Conservation (phyloP, 805 yeast species). For the Sungouiozyma ichnusensis region DNA sequence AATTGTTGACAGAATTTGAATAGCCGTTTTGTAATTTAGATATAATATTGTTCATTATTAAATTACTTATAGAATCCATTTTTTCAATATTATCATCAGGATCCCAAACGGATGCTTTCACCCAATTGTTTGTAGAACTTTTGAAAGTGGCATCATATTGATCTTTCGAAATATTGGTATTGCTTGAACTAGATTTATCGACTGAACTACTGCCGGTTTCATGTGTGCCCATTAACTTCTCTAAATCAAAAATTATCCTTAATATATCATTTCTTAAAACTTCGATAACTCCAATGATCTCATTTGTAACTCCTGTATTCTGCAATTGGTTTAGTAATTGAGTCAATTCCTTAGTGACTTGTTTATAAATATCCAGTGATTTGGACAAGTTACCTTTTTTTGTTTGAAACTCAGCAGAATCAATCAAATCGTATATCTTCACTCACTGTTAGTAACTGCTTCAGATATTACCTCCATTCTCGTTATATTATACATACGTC, state of each 20-base stretch:
- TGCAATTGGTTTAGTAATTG: conserved; percentile 7
- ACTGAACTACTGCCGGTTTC: conserved; percentile 2
- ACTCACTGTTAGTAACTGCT: conserved; percentile 1
- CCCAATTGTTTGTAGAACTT: conserved; percentile 2
- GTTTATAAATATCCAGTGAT: conserved; percentile 4
- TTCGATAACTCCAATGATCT: conserved; percentile 26
- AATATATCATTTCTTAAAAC: conserved; percentile 25
- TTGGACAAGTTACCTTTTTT: conserved; percentile 31
- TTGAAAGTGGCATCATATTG: too few species aligned
- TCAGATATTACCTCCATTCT: neutral
- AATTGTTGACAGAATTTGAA: conserved; percentile 1
- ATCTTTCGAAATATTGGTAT: neutral
- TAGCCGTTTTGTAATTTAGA: conserved; percentile 15
- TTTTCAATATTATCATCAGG: conserved; percentile 3
- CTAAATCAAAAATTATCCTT: conserved; percentile 26
- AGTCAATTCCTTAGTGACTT: conserved; percentile 2
- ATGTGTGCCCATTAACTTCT: conserved; percentile 17
- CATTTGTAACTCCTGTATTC: conserved; percentile 5
- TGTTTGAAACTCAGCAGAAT: conserved; percentile 42
- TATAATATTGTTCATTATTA: conserved; percentile 11
- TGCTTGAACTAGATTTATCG: neutral
- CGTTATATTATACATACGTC: neutral
- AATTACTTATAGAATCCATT: conserved; percentile 8
- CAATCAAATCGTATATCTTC: conserved; percentile 41
- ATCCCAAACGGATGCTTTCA: conserved; percentile 10